phyloP scores from a whole-genome alignment of 2,329 filamentous ascomycete species.

The Trichoderma hamatum region DNA sequence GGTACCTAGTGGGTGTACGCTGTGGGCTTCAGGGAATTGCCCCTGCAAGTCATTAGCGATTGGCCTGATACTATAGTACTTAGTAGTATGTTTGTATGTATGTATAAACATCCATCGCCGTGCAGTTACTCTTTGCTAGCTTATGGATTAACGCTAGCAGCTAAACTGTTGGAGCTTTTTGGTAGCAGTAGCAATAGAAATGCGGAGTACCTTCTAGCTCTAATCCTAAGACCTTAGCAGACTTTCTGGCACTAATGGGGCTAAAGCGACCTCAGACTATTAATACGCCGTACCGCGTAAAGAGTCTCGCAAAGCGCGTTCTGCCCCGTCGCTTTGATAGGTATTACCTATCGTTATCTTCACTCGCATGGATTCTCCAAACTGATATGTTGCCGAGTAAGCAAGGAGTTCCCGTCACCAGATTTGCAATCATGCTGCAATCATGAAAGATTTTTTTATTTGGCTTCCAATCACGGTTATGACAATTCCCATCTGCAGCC shows the following conservation, averaged over 20 bases:
- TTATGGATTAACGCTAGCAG: too few relatives aligned
- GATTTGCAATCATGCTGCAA: background rate
- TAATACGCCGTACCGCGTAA: background rate
- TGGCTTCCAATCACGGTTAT: slow-evolving; percentile 29
- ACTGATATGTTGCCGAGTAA: background rate
- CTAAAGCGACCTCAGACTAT: background rate
- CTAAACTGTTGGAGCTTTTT: too few relatives aligned
- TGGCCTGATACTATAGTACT: too few relatives aligned
- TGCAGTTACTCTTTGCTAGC: too few relatives aligned
- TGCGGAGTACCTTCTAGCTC: background rate
- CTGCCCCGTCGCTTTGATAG: background rate
- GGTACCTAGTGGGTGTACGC: too few relatives aligned
- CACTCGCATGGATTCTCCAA: background rate
- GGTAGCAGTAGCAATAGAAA: background rate
- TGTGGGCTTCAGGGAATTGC: too few relatives aligned
- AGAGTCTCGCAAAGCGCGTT: background rate
- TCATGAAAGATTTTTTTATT: background rate
- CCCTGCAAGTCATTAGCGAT: too few relatives aligned
- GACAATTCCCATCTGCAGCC: slow-evolving; percentile 31
- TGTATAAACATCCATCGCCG: too few relatives aligned
- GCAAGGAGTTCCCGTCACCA: background rate
- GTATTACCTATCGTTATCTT: background rate
- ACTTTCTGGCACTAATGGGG: background rate
- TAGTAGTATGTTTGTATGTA: too few relatives aligned
- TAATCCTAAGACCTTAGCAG: background rate